phyloP scores from a whole-genome alignment of 1,284 basidiomycete genomes.

The Pseudozyma hubeiensis region DNA sequence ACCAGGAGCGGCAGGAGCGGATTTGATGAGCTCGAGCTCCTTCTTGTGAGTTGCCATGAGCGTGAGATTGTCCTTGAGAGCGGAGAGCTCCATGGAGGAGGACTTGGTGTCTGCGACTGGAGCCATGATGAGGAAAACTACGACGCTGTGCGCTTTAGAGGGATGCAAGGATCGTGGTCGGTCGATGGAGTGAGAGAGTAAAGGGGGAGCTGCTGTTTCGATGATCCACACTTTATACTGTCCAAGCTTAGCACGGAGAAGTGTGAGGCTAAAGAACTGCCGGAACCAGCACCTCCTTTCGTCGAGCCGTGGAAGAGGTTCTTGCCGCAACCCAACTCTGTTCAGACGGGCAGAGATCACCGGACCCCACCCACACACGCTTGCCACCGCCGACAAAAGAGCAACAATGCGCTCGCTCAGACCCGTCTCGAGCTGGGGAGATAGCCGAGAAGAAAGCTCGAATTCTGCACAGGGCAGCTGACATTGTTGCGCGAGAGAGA shows the following conservation, averaged over 20 bases:
- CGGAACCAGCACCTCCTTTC: not conserved
- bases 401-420: not conserved
- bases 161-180: not conserved
- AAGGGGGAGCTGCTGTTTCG: no score
- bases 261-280: not conserved
- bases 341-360: slow-evolving; percentile 18
- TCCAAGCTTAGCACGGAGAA: no score
- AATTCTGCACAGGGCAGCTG: slow-evolving; percentile 25
- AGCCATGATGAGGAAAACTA: slow-evolving; percentile 29
- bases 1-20: slow-evolving; percentile 44
- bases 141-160: not conserved
- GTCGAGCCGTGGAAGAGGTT: slow-evolving; percentile 5
- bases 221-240: no score
- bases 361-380: slow-evolving; percentile 12
- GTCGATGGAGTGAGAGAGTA: no score
- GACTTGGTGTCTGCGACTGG: slow-evolving; percentile 43
- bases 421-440: slow-evolving; percentile 3
- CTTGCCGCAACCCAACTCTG: slow-evolving; percentile 5
- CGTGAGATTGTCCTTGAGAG: slow-evolving; percentile 56
- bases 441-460: slow-evolving; percentile 24
- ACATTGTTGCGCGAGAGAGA: no score
- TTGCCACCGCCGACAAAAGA: slow-evolving; percentile 14
- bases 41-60: slow-evolving; percentile 57
- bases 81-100: slow-evolving; percentile 32
- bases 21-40: slow-evolving; percentile 60